A percentile compares a stretch with the other conserved stretches of the same genome.
These are phyloP conservation scores for Oldenlandia corymbosa DNA, from an alignment of 257 asterid species.

Conservation along the genomic window DNA sequence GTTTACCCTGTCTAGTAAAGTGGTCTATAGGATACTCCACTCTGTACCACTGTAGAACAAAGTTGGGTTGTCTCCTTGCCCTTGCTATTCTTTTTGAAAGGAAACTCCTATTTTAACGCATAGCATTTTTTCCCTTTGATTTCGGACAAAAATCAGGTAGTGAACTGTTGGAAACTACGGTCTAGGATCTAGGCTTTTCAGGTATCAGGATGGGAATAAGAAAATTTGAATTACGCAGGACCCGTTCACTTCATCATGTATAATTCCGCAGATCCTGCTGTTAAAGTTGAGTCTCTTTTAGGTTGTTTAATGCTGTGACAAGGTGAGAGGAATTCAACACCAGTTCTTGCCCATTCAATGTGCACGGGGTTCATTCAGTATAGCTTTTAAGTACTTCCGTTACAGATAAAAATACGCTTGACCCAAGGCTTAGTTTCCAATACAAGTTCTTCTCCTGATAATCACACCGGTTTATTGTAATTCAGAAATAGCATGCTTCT, in stretches of 20 bases:
- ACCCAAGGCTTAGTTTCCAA: too few species aligned
- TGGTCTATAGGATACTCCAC: neutral
- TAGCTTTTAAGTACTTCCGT: neutral
- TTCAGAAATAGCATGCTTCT: neutral
- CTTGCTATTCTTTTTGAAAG: neutral
- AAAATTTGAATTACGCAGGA: neutral
- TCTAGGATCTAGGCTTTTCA: neutral
- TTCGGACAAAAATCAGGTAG: neutral
- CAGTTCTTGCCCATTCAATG: neutral
- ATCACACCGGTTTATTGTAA: neutral
- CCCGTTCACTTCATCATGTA: neutral
- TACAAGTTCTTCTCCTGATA: too few species aligned
- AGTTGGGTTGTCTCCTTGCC: neutral
- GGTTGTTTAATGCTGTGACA: neutral
- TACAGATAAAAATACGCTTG: neutral
- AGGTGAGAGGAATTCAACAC: neutral
- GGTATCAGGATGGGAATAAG: neutral
- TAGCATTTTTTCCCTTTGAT: too few species aligned
- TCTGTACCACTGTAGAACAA: too few species aligned
- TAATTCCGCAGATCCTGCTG: neutral
- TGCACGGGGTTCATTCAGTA: neutral
- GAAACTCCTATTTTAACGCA: neutral
- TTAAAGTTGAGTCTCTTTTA: neutral
- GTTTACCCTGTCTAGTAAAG: neutral
- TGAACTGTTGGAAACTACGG: neutral